Evolutionary conservation across 2,329 filamentous ascomycete genomes (phyloP).

Genomic region (Dendryphion nanum): DNA sequence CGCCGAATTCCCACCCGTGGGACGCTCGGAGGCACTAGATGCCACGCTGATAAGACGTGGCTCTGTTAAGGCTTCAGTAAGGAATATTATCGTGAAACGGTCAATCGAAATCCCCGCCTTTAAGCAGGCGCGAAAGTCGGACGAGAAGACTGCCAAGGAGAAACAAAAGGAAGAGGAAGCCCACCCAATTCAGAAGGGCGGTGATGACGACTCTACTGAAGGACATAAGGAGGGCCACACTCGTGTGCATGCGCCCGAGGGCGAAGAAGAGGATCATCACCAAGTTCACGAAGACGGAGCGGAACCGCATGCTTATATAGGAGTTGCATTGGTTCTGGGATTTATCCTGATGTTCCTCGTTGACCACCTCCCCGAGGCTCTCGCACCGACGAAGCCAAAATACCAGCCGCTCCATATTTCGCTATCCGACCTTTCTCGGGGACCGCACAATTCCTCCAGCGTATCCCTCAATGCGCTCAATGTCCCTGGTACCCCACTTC

Average conservation of each 20-base stretch:
- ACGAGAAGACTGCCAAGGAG: constrained; percentile 18
- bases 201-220: constrained; percentile 39
- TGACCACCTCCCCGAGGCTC: constrained; percentile 52
- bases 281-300: constrained; percentile 39
- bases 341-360: constrained; percentile 98
- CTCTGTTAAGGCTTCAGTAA: constrained; percentile 17
- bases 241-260: constrained; percentile 33
- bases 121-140: constrained; percentile 13
- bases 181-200: constrained; percentile 30
- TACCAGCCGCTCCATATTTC: constrained; percentile 81
- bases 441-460: constrained; percentile 41
- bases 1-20: constrained; percentile 18
- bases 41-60: constrained; percentile 13
- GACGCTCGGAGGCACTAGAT: constrained; percentile 17
- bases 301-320: constrained; percentile 75
- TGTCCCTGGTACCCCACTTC: constrained; percentile 17
- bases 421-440: constrained; percentile 71
- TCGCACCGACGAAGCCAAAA: constrained; percentile 54
- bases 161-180: constrained; percentile 19
- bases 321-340: constrained; percentile 79
- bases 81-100: constrained; percentile 21
- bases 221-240: constrained; percentile 38
- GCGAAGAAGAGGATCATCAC: constrained; percentile 45
- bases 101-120: constrained; percentile 17
- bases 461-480: constrained; percentile 32